These are phyloP conservation scores for Suillus fuscotomentosus DNA, from an alignment of 768 basidiomycete species.

Conservation along the genomic window DNA sequence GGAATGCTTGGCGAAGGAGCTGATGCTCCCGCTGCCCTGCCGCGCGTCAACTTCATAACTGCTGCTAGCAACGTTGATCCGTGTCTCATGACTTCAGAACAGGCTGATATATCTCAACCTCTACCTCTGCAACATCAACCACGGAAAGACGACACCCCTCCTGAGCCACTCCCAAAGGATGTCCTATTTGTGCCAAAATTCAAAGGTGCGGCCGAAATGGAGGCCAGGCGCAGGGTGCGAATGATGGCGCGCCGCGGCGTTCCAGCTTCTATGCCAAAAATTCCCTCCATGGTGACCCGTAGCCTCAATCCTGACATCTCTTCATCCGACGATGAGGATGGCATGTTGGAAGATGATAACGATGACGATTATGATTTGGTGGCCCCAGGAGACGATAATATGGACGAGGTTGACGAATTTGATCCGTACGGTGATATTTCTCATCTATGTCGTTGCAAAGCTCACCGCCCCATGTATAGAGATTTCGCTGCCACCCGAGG, in stretches of 20 bases:
- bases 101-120: not conserved
- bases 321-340: slow-evolving; percentile 56
- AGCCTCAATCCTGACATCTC: slow-evolving; percentile 46
- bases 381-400: slow-evolving; percentile 45
- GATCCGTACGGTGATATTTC: slow-evolving; percentile 59
- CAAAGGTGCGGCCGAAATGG: slow-evolving; percentile 86
- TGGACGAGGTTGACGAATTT: slow-evolving; percentile 72
- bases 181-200: slow-evolving; percentile 74
- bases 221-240: slow-evolving; percentile 61
- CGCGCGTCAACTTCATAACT: slow-evolving; percentile 13
- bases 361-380: slow-evolving; percentile 54
- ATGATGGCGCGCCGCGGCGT: slow-evolving; percentile 59
- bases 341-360: slow-evolving; percentile 46
- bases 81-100: slow-evolving; percentile 10
- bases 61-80: slow-evolving; percentile 13
- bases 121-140: slow-evolving; percentile 6
- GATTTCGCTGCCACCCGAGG: slow-evolving; percentile 67
- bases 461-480: slow-evolving; percentile 40
- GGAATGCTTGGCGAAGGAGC: slow-evolving; percentile 9
- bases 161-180: slow-evolving; percentile 45
- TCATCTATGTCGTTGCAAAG: not conserved
- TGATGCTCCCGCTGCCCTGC: slow-evolving; percentile 7
- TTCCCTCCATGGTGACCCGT: slow-evolving; percentile 24
- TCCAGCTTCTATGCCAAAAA: slow-evolving; percentile 25
- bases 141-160: slow-evolving; percentile 16